A percentile compares a stretch with the other conserved stretches of the same genome.
Evolutionary conservation across 768 basidiomycete species (phyloP).

Genomic region (Lactarius hatsudake): DNA sequence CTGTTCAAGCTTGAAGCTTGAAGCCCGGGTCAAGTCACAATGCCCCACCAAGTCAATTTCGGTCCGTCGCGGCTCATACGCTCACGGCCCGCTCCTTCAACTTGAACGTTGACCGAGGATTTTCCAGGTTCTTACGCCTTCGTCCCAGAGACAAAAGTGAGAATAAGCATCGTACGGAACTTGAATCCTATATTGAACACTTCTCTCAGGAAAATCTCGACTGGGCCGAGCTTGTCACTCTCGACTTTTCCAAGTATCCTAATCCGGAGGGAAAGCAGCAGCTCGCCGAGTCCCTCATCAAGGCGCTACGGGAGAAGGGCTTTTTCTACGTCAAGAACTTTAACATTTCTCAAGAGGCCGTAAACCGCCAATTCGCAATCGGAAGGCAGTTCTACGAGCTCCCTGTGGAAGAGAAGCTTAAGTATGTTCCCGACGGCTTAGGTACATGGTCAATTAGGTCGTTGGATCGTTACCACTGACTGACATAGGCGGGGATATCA

Average conservation of each 20-base stretch:
- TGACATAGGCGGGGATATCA: constrained; percentile 5
- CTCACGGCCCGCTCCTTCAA: background rate
- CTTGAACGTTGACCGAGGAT: background rate
- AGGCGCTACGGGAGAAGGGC: constrained; percentile 46
- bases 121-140: constrained; percentile 37
- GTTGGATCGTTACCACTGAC: too few species aligned
- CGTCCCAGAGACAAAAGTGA: constrained; percentile 39
- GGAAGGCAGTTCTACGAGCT: constrained; percentile 49
- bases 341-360: constrained; percentile 46
- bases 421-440: constrained; percentile 41
- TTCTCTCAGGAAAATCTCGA: constrained; percentile 42
- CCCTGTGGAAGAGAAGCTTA: constrained; percentile 48
- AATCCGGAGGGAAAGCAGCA: constrained; percentile 42
- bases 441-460: constrained; percentile 24
- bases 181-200: constrained; percentile 6
- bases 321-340: constrained; percentile 55
- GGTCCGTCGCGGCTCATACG: too few species aligned
- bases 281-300: constrained; percentile 42
- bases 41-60: background rate
- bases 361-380: constrained; percentile 49
- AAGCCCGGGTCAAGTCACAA: too few species aligned
- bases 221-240: constrained; percentile 48
- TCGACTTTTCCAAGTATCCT: constrained; percentile 44
- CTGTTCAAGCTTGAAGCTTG: too few species aligned
- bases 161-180: constrained; percentile 7